A percentile compares a stretch with the other conserved stretches of the same genome.
Evolutionary conservation across 208 protist genomes (phyloP).

Genomic region (Porcisia hertigi): DNA sequence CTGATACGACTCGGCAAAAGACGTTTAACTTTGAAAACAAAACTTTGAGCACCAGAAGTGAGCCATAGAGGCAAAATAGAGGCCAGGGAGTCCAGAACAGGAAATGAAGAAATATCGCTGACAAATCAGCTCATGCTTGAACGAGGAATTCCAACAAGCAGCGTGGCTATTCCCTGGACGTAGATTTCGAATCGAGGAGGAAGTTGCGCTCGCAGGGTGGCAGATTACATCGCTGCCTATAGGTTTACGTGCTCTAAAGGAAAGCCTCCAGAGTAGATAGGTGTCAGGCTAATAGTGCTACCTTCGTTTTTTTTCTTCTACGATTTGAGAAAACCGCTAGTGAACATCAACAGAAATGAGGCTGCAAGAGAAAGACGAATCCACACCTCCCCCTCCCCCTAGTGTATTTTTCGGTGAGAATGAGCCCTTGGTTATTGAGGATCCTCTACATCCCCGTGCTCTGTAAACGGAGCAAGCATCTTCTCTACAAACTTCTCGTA

Average conservation of each 20-base stretch:
- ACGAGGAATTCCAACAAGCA: background rate
- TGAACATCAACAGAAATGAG: constrained; percentile 3
- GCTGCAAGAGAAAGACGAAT: background rate
- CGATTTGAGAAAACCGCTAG: background rate
- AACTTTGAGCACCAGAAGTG: background rate
- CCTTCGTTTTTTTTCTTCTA: background rate
- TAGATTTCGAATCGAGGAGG: background rate
- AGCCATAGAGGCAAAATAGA: background rate
- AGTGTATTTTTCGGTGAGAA: background rate
- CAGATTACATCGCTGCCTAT: background rate
- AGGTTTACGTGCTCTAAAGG: background rate
- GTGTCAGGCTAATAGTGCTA: background rate
- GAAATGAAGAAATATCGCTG: background rate
- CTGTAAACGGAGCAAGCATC: constrained; percentile 91
- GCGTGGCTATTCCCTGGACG: background rate
- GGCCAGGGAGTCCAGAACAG: background rate
- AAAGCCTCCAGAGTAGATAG: background rate
- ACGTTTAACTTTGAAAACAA: background rate
- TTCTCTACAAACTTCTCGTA: constrained; percentile 91
- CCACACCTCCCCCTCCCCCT: background rate
- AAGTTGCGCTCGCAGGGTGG: background rate
- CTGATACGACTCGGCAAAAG: background rate
- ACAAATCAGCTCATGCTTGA: background rate
- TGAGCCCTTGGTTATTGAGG: constrained; percentile 11
- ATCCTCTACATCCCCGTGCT: constrained; percentile 67